A percentile compares a stretch with the other conserved stretches of the same genome.
Evolutionary conservation across 2,329 filamentous ascomycete species (phyloP).

Genomic region (Davidsoniella virescens): DNA sequence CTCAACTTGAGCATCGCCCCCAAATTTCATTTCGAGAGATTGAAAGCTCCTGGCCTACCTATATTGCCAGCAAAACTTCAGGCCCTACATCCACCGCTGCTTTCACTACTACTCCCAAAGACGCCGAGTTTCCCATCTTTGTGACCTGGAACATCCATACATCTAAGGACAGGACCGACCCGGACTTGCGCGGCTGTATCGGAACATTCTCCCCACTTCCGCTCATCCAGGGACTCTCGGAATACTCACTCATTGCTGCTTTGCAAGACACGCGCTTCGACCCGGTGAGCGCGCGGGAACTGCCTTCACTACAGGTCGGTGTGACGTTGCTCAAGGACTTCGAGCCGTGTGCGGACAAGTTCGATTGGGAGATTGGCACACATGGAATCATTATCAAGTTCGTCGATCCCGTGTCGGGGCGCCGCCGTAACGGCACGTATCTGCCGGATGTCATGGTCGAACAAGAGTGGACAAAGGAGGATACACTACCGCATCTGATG

Average conservation of each 20-base stretch:
- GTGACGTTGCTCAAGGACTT: constrained; percentile 80
- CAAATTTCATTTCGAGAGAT: constrained; percentile 52
- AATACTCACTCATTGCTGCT: constrained; percentile 70
- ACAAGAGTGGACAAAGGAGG: constrained; percentile 90
- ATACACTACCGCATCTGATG: constrained; percentile 79
- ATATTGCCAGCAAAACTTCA: constrained; percentile 16
- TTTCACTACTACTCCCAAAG: constrained; percentile 17
- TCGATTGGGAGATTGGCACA: constrained; percentile 75
- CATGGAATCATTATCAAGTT: constrained; percentile 86
- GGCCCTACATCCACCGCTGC: constrained; percentile 12
- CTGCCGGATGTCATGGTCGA: constrained; percentile 81
- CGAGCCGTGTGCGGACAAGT: constrained; percentile 52
- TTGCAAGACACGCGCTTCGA: constrained; percentile 47
- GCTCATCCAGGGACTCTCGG: constrained; percentile 54
- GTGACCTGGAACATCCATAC: constrained; percentile 14
- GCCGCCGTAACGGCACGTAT: constrained; percentile 73
- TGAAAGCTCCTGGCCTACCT: constrained; percentile 45
- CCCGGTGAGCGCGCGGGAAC: constrained; percentile 36
- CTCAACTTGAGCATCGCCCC: constrained; percentile 54
- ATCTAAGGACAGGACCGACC: constrained; percentile 27
- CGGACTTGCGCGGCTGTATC: constrained; percentile 78
- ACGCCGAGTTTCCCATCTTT: constrained; percentile 24
- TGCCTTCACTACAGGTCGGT: constrained; percentile 43
- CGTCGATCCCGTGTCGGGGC: constrained; percentile 39
- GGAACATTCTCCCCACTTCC: constrained; percentile 76